Evolutionary conservation across 441 rosid genomes (phyloP), one percentile per base, ranked within the genome.

Genomic region (Lepidium campestre): DNA sequence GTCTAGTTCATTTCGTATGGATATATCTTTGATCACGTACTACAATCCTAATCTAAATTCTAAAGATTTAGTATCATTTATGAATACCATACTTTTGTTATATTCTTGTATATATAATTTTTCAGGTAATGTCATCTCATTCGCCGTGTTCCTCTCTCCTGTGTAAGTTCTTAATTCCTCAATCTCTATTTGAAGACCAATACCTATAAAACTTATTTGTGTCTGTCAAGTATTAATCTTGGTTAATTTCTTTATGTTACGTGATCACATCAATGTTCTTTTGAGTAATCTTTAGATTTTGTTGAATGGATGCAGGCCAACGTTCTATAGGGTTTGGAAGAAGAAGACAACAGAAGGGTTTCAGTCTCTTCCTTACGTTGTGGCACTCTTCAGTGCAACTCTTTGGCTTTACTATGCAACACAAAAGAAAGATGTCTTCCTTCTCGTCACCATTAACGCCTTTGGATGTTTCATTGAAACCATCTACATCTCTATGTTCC

Each of bases 61-160:
- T 19, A 18, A 19, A 48, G 17, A 41, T 61, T 50, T n/a, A 4
- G 3, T 11, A 27, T 45, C 6, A 19, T 23, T 50, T 36, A 44
- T 11, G 62, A 57, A 49, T 41, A 46, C 37, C 36, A 42, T 29
- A 10, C 4, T 13, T 42, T 34, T 39, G 13, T 15, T 41, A 15
- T 55, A 32, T 56, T 46, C 49, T 59, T 68, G 19, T 62, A 12
- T 54, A 12, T 62, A 15, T 46, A 12, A n/a, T 62, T 47, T 47
- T 39, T 42, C 75, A 93, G 98, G 98, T 10, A 93, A 93, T 66
- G 49, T 88, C 20, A 77, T 93, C 71, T 93, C 98, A 7, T 35
- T 83, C 57, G 53, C 86, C 35, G 98, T 93, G 48, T 93, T 57
- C 78, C 80, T 93, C 49, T 86, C 94, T 50, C 98, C 98, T 8